Evolutionary conservation across 1,284 basidiomycete genomes (phyloP), one percentile per base, ranked within the genome.

Genomic region (Tremellales sp.): DNA sequence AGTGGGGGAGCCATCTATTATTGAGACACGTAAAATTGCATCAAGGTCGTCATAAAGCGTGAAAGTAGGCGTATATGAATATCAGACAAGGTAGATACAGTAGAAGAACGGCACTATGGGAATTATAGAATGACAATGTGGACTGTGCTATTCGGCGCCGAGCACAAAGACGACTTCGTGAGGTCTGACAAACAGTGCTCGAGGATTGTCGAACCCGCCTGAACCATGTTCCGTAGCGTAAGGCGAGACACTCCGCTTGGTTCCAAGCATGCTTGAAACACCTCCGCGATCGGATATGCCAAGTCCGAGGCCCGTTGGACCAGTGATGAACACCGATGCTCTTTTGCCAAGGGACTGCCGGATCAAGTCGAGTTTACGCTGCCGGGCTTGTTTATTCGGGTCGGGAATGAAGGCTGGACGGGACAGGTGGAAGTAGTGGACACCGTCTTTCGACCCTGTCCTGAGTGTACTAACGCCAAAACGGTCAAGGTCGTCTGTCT

Each of bases 401-500:
- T 44, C 35, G 27, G 43, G 25, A 4, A 27, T 7, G 36, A 29
- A n/a, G 23, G 49, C 21, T 25, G 22, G 26, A 23, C 23, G 41
- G 7, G 58, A 52, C 17, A 67, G 52, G 48, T 65, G 59, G 49
- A 70, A 72, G 40, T 72, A 72, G 8, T 57, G 61, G 0, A 66
- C 41, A 1, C 67, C 67, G 37, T 49, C 56, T 31, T 49, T 43
- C 2, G 48, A 48, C 12, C 67, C 67, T 1, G 47, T 39, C 2
- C 57, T 51, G 0, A 67, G 42, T 2, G 67, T 67, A 15, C 53
- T 46, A 35, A 68, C 44, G 23, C 56, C 63, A 11, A 64, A 53
- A 23, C 61, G 51, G 4, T 84, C 81, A 60, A 79, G 72, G 50
- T 87, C 78, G 0, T 87, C 85, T 13, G 92, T 85, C 69, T 96